Evolutionary conservation across 257 asterid species (phyloP).

Genomic region (Gynochthodes officinalis): DNA sequence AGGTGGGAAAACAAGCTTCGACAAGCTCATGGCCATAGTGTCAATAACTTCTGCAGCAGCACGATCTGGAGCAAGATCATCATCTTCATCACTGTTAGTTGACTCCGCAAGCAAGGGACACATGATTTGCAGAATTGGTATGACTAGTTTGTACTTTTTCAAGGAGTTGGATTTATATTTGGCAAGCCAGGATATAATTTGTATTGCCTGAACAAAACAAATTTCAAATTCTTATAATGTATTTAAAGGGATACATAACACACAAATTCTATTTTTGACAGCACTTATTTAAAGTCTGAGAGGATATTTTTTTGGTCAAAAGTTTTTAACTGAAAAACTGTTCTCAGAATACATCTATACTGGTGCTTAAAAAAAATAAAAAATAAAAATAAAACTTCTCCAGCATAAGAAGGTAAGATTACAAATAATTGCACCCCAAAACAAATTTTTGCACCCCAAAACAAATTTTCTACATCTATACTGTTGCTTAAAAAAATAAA

Average conservation of each 20-base stretch:
- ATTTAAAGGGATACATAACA: background rate
- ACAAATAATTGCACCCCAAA: background rate
- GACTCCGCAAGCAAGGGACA: slow-evolving; percentile 95
- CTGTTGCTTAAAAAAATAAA: background rate
- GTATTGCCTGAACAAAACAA: slow-evolving; percentile 70
- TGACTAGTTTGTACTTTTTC: slow-evolving; percentile 92
- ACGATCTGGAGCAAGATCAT: slow-evolving; percentile 94
- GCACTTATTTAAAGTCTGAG: background rate
- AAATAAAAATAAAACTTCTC: background rate
- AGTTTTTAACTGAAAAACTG: background rate
- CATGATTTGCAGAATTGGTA: slow-evolving; percentile 91
- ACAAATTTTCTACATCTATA: too few relatives aligned
- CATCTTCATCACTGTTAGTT: slow-evolving; percentile 64
- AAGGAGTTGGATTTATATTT: slow-evolving; percentile 81
- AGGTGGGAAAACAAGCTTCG: slow-evolving; percentile 89
- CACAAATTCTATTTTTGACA: background rate
- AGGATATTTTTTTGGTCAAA: background rate
- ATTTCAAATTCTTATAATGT: slow-evolving; percentile 2
- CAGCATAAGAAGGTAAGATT: background rate
- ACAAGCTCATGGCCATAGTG: slow-evolving; percentile 81
- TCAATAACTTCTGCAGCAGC: slow-evolving; percentile 99
- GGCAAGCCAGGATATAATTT: slow-evolving; percentile 98
- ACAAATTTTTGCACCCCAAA: too few relatives aligned
- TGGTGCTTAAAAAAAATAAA: background rate
- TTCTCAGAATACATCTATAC: background rate